A percentile compares a stretch with the other conserved stretches of the same genome.
phyloP scores from a whole-genome alignment of 2,329 filamentous ascomycete genomes.

The Arthrinium puccinioides region DNA sequence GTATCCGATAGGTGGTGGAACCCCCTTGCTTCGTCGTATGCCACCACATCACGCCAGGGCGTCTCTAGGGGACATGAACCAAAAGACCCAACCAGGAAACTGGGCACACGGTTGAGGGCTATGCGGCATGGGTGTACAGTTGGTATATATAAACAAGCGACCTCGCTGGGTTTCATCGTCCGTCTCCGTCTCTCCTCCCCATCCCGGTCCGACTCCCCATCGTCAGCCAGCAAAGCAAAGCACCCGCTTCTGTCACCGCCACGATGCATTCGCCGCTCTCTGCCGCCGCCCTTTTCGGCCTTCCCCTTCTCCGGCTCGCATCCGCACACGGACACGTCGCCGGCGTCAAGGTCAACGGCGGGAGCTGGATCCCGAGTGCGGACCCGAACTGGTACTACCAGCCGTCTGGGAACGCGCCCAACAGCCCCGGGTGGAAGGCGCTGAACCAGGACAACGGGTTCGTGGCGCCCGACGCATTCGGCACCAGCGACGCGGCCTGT shows the following conservation, averaged over 20 bases:
- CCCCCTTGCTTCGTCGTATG: not conserved
- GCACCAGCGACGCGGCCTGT: constrained; percentile 36
- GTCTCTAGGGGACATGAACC: too few species aligned
- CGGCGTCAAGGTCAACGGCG: constrained; percentile 14
- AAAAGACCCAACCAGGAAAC: too few species aligned
- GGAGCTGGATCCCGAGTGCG: constrained; percentile 9
- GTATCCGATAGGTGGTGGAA: not conserved
- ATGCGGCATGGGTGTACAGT: not conserved
- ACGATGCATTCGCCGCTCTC: constrained; percentile 2
- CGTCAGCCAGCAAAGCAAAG: not conserved
- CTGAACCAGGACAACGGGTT: constrained; percentile 42
- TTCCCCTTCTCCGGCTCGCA: constrained; percentile 7
- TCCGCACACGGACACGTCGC: constrained; percentile 15
- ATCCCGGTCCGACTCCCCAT: not conserved
- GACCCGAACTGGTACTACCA: constrained; percentile 19
- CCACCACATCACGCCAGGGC: not conserved
- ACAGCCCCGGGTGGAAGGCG: constrained; percentile 30
- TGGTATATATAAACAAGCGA: not conserved
- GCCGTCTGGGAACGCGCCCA: constrained; percentile 7
- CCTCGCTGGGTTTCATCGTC: not conserved
- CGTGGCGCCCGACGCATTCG: constrained; percentile 33
- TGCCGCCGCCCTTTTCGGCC: constrained; percentile 3
- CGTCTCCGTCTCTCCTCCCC: not conserved
- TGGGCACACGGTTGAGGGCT: not conserved
- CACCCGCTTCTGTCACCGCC: not conserved